Percentiles rank a stretch among this genome's conserved stretches.
Evolutionary conservation across 495 filamentous ascomycete genomes (phyloP).

Genomic region (Halenospora varia): DNA sequence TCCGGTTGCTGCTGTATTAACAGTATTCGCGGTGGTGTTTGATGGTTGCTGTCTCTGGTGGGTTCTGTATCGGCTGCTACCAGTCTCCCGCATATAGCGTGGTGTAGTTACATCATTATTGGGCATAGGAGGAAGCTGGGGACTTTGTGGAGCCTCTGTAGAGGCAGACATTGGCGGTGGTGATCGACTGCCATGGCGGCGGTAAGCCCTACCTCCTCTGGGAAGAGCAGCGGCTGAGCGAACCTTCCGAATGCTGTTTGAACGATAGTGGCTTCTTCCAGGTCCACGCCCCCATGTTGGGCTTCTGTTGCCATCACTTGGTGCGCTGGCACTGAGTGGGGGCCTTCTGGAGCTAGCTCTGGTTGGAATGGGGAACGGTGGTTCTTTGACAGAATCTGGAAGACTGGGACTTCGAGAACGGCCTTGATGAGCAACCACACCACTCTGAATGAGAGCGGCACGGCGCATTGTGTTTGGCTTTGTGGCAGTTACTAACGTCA

Average conservation of each 20-base stretch:
- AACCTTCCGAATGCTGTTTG: conserved; percentile 69
- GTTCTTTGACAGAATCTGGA: conserved; percentile 50
- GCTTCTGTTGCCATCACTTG: conserved; percentile 72
- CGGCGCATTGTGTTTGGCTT: conserved; percentile 44
- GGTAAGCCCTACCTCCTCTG: conserved; percentile 36
- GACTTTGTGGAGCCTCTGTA: conserved; percentile 64
- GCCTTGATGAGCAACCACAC: conserved; percentile 63
- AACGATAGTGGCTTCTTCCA: conserved; percentile 38
- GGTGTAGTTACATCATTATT: conserved; percentile 67
- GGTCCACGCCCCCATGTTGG: conserved; percentile 56
- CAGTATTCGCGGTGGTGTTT: conserved; percentile 49
- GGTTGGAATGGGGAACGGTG: conserved; percentile 88
- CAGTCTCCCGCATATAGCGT: conserved; percentile 35
- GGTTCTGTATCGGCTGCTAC: conserved; percentile 32
- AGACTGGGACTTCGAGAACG: conserved; percentile 75
- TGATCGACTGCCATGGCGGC: conserved; percentile 55
- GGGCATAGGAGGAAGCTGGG: conserved; percentile 67
- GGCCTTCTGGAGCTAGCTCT: conserved; percentile 81
- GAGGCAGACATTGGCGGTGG: conserved; percentile 63
- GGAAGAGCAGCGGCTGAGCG: conserved; percentile 75
- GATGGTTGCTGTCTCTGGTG: conserved; percentile 48
- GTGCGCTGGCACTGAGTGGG: conserved; percentile 58
- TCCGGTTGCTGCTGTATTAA: conserved; percentile 22
- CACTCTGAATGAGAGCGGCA: conserved; percentile 72
- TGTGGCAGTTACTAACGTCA: conserved; percentile 22